Percentiles rank a stretch among this genome's conserved stretches.
These are phyloP conservation scores for Xanthoconium purpureum DNA, from an alignment of 768 basidiomycete species.

Conservation along the genomic window DNA sequence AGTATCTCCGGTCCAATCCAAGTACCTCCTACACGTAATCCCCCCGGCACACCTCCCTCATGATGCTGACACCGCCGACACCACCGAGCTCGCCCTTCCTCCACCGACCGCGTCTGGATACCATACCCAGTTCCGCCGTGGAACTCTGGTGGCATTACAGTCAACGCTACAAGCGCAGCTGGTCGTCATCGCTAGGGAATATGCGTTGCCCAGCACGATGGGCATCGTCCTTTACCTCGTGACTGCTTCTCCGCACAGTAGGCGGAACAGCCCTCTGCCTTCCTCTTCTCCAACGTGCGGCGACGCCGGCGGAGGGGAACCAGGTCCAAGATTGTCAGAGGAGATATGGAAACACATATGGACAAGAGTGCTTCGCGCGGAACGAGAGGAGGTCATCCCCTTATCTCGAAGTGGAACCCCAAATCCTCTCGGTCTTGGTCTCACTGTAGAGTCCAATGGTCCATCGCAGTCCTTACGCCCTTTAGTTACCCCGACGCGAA, in stretches of 20 bases:
- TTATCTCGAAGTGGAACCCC: slow-evolving; percentile 36
- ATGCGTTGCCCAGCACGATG: slow-evolving; percentile 81
- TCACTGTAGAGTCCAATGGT: slow-evolving; percentile 37
- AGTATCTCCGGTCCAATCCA: slow-evolving; percentile 46
- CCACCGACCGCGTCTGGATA: slow-evolving; percentile 68
- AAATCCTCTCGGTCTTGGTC: slow-evolving; percentile 43
- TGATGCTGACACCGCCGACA: slow-evolving; percentile 43
- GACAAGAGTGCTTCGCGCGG: slow-evolving; percentile 64
- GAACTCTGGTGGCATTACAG: slow-evolving; percentile 83
- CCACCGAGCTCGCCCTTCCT: slow-evolving; percentile 48
- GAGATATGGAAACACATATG: slow-evolving; percentile 89
- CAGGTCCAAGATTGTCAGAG: slow-evolving; percentile 81
- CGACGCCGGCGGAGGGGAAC: slow-evolving; percentile 44
- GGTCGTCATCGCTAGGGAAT: slow-evolving; percentile 87
- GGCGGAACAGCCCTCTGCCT: slow-evolving; percentile 15
- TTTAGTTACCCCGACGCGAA: slow-evolving; percentile 43
- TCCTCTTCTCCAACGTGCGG: slow-evolving; percentile 12
- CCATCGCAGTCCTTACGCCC: slow-evolving; percentile 40
- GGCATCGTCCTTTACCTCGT: slow-evolving; percentile 85
- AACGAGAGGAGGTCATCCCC: slow-evolving; percentile 43
- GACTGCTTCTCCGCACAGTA: slow-evolving; percentile 31
- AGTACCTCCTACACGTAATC: slow-evolving; percentile 78
- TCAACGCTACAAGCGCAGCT: slow-evolving; percentile 81
- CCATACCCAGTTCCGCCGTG: slow-evolving; percentile 75
- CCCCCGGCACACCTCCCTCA: slow-evolving; percentile 74